phyloP scores from a whole-genome alignment of 108 stramenopile genomes.

The Skeletonema potamos region DNA sequence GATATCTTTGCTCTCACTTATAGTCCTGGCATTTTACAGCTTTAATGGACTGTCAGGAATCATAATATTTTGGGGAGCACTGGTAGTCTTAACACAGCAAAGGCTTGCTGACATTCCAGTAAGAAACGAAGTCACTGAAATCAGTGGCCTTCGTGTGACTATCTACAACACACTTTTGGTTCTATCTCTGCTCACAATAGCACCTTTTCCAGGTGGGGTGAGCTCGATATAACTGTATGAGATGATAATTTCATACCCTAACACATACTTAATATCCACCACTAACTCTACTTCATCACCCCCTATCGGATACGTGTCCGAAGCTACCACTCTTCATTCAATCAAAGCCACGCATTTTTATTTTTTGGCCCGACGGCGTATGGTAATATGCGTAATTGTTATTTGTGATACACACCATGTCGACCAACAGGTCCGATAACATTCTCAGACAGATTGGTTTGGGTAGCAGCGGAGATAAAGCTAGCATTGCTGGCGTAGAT shows the following conservation, averaged over 20 bases:
- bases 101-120: slow-evolving; percentile 65
- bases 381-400: too few relatives aligned
- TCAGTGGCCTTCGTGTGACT: slow-evolving; percentile 42
- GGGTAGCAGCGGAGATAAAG: not conserved
- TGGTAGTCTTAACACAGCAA: slow-evolving; percentile 57
- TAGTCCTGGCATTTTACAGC: slow-evolving; percentile 47
- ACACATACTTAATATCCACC: too few relatives aligned
- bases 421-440: not conserved
- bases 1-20: slow-evolving; percentile 44
- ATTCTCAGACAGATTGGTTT: not conserved
- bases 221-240: slow-evolving; percentile 1
- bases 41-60: slow-evolving; percentile 43
- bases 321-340: too few relatives aligned
- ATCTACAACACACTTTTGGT: slow-evolving; percentile 44
- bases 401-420: not conserved
- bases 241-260: too few relatives aligned
- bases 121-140: slow-evolving; percentile 69
- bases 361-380: too few relatives aligned
- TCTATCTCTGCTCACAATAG: slow-evolving; percentile 49
- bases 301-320: too few relatives aligned
- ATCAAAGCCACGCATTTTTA: too few relatives aligned
- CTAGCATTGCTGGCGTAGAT: not conserved
- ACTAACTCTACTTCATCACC: too few relatives aligned
- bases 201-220: slow-evolving; percentile 67
- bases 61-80: slow-evolving; percentile 52